Evolutionary conservation across 2,329 filamentous ascomycete species (phyloP).

Genomic region (Aspergillus pseudoglaucus): DNA sequence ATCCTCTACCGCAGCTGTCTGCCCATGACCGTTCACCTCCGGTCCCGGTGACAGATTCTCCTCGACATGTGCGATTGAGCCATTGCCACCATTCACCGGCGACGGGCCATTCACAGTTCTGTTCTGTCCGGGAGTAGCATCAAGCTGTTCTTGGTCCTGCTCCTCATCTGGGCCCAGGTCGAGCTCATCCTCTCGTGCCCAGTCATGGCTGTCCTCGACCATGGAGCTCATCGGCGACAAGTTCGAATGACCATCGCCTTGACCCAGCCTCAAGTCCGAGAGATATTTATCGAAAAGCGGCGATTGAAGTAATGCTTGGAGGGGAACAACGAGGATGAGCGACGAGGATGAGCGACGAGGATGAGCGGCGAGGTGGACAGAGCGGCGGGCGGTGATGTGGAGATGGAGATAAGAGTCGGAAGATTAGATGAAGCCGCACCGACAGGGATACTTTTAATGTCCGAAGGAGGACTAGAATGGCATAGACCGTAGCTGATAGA

Average conservation of each 20-base stretch:
- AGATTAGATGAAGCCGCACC: neutral
- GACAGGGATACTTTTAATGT: neutral
- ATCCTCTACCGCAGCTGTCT: constrained; percentile 1
- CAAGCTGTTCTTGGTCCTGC: constrained; percentile 6
- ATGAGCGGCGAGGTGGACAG: neutral
- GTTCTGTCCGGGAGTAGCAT: constrained; percentile 22
- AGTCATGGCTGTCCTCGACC: constrained; percentile 56
- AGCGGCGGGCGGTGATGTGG: neutral
- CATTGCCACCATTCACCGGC: constrained; percentile 13
- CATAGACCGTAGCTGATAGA: no score
- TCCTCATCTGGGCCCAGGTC: constrained; percentile 38
- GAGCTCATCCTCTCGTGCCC: constrained; percentile 52
- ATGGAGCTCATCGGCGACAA: constrained; percentile 63
- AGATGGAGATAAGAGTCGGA: constrained; percentile 1
- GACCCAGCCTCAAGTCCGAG: constrained; percentile 4
- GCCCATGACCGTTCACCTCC: constrained; percentile 15
- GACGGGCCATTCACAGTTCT: constrained; percentile 3
- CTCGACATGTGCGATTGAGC: constrained; percentile 15
- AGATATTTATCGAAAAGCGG: neutral
- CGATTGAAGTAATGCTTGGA: neutral
- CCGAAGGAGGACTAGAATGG: no score
- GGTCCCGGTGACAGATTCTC: constrained; percentile 21
- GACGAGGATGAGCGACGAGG: constrained; percentile 1
- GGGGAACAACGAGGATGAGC: constrained; percentile 1
- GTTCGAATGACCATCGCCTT: constrained; percentile 49